phyloP scores from a whole-genome alignment of 2,329 filamentous ascomycete genomes.

The Helminthosporium solani region DNA sequence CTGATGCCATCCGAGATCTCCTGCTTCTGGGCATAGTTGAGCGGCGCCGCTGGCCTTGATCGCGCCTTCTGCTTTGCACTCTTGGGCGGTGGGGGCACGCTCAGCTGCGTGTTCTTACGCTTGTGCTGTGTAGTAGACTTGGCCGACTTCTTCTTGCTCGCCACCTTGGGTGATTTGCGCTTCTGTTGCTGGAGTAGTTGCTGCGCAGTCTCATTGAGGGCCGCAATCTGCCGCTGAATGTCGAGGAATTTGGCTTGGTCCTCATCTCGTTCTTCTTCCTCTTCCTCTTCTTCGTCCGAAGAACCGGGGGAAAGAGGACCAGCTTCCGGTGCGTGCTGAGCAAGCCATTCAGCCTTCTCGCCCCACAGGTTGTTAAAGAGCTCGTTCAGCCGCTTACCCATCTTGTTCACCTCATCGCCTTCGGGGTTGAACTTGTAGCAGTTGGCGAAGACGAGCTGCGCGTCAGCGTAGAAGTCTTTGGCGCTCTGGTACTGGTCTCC shows the following conservation, averaged over 20 bases:
- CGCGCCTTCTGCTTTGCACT: constrained; percentile 49
- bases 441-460: constrained; percentile 82
- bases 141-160: constrained; percentile 49
- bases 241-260: constrained; percentile 48
- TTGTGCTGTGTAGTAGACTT: constrained; percentile 18
- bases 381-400: constrained; percentile 71
- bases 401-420: constrained; percentile 69
- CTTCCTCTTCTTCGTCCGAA: constrained; percentile 68
- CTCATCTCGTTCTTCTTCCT: constrained; percentile 53
- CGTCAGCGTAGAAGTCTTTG: constrained; percentile 83
- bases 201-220: constrained; percentile 65
- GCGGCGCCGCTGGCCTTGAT: constrained; percentile 61
- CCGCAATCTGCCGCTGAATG: constrained; percentile 67
- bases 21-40: constrained; percentile 81
- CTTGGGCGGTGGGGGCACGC: constrained; percentile 32
- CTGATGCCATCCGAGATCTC: constrained; percentile 85
- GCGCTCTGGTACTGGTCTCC: constrained; percentile 75
- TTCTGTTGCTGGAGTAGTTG: constrained; percentile 43
- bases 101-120: constrained; percentile 29
- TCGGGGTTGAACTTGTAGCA: constrained; percentile 90
- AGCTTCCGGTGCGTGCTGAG: constrained; percentile 67
- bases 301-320: constrained; percentile 66
- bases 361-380: constrained; percentile 75
- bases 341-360: constrained; percentile 78
- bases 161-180: constrained; percentile 55